phyloP scores from a whole-genome alignment of 2,329 filamentous ascomycete genomes.

The Aspergillus pseudoterreus region DNA sequence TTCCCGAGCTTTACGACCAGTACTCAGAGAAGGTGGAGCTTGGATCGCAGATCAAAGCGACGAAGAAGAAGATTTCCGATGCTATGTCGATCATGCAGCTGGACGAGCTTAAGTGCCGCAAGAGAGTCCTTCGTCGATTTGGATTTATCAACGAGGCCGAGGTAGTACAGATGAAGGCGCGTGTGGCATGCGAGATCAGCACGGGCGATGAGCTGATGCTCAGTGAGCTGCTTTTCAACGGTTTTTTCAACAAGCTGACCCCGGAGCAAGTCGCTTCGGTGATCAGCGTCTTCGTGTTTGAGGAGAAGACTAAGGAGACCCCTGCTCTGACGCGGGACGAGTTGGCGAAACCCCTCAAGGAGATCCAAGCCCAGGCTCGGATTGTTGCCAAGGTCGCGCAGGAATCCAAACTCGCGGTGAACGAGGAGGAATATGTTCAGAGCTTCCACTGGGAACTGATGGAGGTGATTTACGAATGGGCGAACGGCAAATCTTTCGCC shows the following conservation, averaged over 20 bases:
- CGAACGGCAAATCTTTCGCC: constrained; percentile 81
- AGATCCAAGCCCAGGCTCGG: constrained; percentile 82
- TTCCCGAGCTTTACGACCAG: constrained; percentile 80
- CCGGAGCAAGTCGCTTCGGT: constrained; percentile 84
- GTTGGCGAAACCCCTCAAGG: constrained; percentile 76
- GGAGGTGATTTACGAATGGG: constrained; percentile 93
- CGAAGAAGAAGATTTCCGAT: constrained; percentile 80
- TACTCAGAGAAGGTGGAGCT: constrained; percentile 78
- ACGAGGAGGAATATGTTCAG: constrained; percentile 89
- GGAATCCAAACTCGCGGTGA: constrained; percentile 90
- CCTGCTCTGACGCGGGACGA: constrained; percentile 69
- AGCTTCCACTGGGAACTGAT: constrained; percentile 93
- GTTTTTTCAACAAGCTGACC: constrained; percentile 93
- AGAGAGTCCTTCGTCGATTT: constrained; percentile 87
- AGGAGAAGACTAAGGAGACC: constrained; percentile 83
- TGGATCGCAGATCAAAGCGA: constrained; percentile 74
- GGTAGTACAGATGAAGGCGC: constrained; percentile 93
- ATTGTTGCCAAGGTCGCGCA: constrained; percentile 89
- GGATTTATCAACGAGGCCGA: constrained; percentile 95
- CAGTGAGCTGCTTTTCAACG: constrained; percentile 89
- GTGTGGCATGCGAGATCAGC: constrained; percentile 96
- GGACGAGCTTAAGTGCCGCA: constrained; percentile 93
- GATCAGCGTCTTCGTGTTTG: constrained; percentile 93
- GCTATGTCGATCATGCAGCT: constrained; percentile 87
- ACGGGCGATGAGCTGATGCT: constrained; percentile 93